Evolutionary conservation across 2,329 filamentous ascomycete species (phyloP).

Genomic region (Macrophomina phaseolina): DNA sequence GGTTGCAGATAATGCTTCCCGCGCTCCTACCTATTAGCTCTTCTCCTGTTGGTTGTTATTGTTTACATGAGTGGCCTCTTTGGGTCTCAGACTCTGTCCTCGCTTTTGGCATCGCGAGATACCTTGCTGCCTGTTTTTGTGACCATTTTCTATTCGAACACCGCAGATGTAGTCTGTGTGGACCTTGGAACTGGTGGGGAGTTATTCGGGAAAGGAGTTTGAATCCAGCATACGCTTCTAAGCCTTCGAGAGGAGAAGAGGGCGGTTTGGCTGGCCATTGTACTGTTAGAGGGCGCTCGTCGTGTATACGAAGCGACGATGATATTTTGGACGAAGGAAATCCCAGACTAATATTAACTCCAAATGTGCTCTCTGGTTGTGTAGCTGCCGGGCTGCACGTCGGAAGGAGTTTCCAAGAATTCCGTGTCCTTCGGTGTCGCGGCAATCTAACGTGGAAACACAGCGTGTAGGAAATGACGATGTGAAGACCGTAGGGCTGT

Average conservation of each 20-base stretch:
- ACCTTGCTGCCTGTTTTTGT: slow-evolving; percentile 20
- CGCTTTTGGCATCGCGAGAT: slow-evolving; percentile 14
- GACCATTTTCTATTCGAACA: background rate
- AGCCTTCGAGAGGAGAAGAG: background rate
- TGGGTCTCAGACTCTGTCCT: background rate
- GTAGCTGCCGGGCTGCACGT: too few species aligned
- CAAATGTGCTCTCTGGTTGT: too few species aligned
- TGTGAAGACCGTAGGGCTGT: too few species aligned
- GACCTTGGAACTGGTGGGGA: background rate
- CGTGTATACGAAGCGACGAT: background rate
- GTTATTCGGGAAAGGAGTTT: background rate
- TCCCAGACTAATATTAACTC: background rate
- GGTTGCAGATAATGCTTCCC: background rate
- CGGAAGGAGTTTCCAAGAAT: too few species aligned
- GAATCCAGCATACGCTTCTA: background rate
- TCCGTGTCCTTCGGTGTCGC: too few species aligned
- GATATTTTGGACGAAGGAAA: background rate
- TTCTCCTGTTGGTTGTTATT: background rate
- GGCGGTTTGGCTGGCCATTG: background rate
- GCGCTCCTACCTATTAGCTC: background rate
- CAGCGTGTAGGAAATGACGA: too few species aligned
- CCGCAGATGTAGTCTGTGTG: background rate
- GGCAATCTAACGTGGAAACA: too few species aligned
- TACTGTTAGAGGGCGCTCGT: background rate
- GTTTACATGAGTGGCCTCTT: background rate